Base-by-base conservation (phyloP, 805 yeast genomes). In the Danielozyma ontarioensis region DNA sequence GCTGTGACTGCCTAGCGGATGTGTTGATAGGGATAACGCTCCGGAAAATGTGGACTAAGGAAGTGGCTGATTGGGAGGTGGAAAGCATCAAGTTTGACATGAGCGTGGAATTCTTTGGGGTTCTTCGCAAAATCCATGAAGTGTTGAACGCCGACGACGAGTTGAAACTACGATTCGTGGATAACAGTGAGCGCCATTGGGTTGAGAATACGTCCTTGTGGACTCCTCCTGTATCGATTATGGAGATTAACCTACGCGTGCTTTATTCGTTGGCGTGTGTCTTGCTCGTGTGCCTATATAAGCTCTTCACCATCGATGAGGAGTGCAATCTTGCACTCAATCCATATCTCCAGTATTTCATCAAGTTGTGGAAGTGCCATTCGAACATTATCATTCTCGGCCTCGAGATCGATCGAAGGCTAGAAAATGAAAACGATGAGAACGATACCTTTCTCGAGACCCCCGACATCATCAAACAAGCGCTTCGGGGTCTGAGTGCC, bases 281-380 rank as follows among this genome's bases (percentile, higher is more conserved):
- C 3, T 35, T 60, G 13, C 25, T 64, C n/a, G 39, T 56, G 38
- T 48, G 57, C 5, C 44, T 66, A 14, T 50, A 53, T 38, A 58
- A 62, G 41, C 43, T 64, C 25, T 59, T 59, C 44, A 48, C 47
- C 4, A 55, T 53, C 10, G 34, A 35, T n/a, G 45, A 48, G 2
- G 29, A 51, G 8, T 58, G 59, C 31, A 71, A 68, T 38, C 46
- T 72, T 5, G 64, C 70, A 14, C 41, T 74, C 32, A 80, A 80
- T 46, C 93, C 93, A 14, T 83, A 79, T 46, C 48, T 77, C 29
- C 72, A 72, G 14, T 64, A 68, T 29, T 72, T 78, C 39, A 57
- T 80, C 7, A 73, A 74, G 29, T 48, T 76, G 4, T 83, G 93
- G 90, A 78, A 80, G 44, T 68, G 74, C 27, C 75, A 77, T 45